phyloP scores from a whole-genome alignment of 2,329 filamentous ascomycete genomes.

The Septoria linicola region DNA sequence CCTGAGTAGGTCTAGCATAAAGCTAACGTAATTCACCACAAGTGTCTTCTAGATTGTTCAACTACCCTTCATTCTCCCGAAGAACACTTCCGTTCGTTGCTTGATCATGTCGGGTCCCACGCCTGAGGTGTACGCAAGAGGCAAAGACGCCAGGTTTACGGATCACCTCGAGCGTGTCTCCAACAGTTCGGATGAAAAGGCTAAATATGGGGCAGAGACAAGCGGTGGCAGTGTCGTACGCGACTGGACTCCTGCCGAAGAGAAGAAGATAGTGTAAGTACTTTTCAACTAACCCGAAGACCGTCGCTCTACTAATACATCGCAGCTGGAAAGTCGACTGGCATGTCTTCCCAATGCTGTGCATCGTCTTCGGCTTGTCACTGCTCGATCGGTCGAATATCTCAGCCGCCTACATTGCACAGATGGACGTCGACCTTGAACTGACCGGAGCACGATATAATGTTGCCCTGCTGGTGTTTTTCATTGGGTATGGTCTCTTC shows the following conservation, averaged over 20 bases:
- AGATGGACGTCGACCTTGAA: conserved; percentile 44
- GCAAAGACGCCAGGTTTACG: conserved; percentile 7
- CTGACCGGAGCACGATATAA: conserved; percentile 33
- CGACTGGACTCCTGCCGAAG: conserved; percentile 38
- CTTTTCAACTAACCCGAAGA: too few relatives aligned
- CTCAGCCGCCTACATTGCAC: conserved; percentile 70
- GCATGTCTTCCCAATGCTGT: conserved; percentile 38
- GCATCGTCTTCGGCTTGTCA: conserved; percentile 53
- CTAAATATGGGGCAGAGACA: conserved; percentile 1
- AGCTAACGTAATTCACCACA: not conserved
- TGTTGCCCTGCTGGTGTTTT: conserved; percentile 37
- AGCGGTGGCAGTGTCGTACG: conserved; percentile 4
- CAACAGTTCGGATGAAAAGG: conserved; percentile 11
- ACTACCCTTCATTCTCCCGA: not conserved
- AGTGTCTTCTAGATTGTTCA: not conserved
- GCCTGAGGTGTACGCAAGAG: conserved; percentile 2
- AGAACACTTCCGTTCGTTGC: too few relatives aligned
- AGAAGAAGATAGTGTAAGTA: conserved; percentile 32
- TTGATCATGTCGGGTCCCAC: conserved; percentile 3
- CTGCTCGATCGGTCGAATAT: conserved; percentile 79
- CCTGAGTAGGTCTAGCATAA: not conserved
- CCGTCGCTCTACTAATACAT: not conserved
- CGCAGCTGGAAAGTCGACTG: conserved; percentile 35
- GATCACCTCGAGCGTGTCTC: conserved; percentile 18
- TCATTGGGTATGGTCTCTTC: conserved; percentile 37